Conservation (phyloP, 257 asterid genomes). For the Linaria vulgaris region DNA sequence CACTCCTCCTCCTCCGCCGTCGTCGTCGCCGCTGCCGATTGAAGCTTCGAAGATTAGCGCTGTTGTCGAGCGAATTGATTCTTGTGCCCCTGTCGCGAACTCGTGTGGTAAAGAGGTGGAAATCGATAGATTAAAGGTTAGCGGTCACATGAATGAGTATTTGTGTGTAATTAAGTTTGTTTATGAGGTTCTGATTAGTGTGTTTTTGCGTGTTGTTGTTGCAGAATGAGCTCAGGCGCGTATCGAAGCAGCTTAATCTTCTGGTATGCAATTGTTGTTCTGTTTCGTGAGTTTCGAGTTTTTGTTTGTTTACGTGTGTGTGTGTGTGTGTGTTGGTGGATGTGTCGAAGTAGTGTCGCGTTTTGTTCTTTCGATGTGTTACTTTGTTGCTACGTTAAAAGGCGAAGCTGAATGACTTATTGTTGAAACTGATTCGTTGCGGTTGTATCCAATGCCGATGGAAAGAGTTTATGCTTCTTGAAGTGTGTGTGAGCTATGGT, state of each 20-base stretch:
- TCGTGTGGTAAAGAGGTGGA: constrained; percentile 41
- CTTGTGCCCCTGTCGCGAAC: constrained; percentile 16
- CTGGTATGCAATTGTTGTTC: constrained; percentile 42
- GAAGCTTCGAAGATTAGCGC: constrained; percentile 2
- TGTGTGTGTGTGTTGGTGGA: background rate
- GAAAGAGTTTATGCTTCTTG: background rate
- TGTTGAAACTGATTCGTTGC: background rate
- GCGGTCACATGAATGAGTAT: too few species aligned
- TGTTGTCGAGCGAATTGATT: constrained; percentile 23
- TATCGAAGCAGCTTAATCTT: constrained; percentile 50
- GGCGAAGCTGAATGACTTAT: background rate
- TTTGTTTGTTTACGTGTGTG: too few species aligned
- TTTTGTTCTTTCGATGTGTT: background rate
- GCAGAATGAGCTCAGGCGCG: constrained; percentile 75
- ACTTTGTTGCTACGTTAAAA: background rate
- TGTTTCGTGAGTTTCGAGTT: background rate
- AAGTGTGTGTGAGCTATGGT: background rate
- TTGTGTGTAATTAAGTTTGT: too few species aligned
- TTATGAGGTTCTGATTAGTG: too few species aligned
- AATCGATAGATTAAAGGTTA: constrained; percentile 35
- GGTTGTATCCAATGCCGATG: constrained; percentile 13
- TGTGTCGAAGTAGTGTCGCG: background rate
- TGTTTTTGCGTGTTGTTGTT: constrained; percentile 16
- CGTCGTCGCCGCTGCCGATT: constrained; percentile 30
- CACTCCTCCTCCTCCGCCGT: constrained; percentile 28